Conservation (phyloP, 352 stramenopile genomes). For the Plasmopara muralis region DNA sequence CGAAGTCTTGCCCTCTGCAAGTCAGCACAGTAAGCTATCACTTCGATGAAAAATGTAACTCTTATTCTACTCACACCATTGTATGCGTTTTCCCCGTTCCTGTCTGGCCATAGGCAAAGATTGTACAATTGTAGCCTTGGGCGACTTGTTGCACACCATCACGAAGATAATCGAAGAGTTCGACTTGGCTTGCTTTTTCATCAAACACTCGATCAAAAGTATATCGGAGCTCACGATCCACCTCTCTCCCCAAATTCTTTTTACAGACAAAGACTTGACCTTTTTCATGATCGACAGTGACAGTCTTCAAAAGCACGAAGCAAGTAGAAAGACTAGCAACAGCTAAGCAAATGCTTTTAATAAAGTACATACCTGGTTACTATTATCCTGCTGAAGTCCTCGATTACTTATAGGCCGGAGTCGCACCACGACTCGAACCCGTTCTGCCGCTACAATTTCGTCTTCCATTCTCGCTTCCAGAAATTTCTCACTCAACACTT, state of each 20-base stretch:
- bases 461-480: too few species aligned
- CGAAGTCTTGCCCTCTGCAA: too few species aligned
- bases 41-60: too few species aligned
- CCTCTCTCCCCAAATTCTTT: constrained; percentile 33
- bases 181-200: constrained; percentile 12
- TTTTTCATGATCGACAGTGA: constrained; percentile 31
- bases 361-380: too few species aligned
- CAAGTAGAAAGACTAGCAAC: not conserved
- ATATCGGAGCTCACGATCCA: constrained; percentile 45
- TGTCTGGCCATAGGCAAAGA: constrained; percentile 90
- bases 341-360: too few species aligned
- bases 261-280: constrained; percentile 44
- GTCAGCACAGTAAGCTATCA: too few species aligned
- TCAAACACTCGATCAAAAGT: constrained; percentile 13
- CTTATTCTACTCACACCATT: constrained; percentile 47
- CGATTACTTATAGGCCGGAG: too few species aligned
- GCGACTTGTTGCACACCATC: constrained; percentile 72
- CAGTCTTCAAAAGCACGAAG: constrained; percentile 11
- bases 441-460: too few species aligned
- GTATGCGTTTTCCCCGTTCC: constrained; percentile 88
- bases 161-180: constrained; percentile 70
- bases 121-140: constrained; percentile 86
- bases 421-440: too few species aligned
- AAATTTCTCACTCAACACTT: too few species aligned
- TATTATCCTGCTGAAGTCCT: too few species aligned